Evolutionary conservation across 495 filamentous ascomycete species (phyloP), one percentile per base, ranked within the genome.

Genomic region (Amniculicola lignicola): DNA sequence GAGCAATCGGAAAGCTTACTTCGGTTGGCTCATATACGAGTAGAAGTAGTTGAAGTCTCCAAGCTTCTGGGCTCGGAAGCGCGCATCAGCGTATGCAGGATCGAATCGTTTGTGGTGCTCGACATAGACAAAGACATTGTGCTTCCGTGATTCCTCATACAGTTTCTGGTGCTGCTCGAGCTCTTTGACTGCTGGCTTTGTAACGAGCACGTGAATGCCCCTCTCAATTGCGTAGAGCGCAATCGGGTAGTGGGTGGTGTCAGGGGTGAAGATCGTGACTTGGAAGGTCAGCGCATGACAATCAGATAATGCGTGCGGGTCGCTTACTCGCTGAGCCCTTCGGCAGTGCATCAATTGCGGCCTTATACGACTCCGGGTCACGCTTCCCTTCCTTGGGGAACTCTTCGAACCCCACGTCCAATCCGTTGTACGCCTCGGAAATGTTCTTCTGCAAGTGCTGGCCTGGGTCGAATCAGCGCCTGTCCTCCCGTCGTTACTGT

Each of bases 1-100:
- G 22, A 48, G 24, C 23, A 27, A 14, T 11, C 29, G 24, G 42
- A 48, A 10, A 29, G 25, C 36, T 47, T 71, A 84, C 68, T 96
- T 96, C 19, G 91, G 91, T 77, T 96, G 91, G 44, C 82, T 86
- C 91, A 96, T 96, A 76, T 96, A 96, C 59, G 81, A 86, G 76
- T 95, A 96, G 72, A 95, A 96, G 77, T 96, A 96, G 73, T 94
- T 95, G 80, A 95, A 95, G 69, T 95, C 87, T 43, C 91, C 91
- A 4, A 96, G 72, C 23, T 67, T 65, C 63, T 77, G 71, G 0
- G 91, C 89, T 55, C 85, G 83, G 65, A 82, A 83, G n/a, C 75
- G 73, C 1, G 91, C 91, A 66, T 96, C 91, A 4, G 86, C 79
- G 75, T 96, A 96, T 0, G 88, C 89, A 0, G 90, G 90, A 68